Evolutionary conservation across 371 early-diverging fungal species (phyloP).

Genomic region (Apophysomyces variabilis): DNA sequence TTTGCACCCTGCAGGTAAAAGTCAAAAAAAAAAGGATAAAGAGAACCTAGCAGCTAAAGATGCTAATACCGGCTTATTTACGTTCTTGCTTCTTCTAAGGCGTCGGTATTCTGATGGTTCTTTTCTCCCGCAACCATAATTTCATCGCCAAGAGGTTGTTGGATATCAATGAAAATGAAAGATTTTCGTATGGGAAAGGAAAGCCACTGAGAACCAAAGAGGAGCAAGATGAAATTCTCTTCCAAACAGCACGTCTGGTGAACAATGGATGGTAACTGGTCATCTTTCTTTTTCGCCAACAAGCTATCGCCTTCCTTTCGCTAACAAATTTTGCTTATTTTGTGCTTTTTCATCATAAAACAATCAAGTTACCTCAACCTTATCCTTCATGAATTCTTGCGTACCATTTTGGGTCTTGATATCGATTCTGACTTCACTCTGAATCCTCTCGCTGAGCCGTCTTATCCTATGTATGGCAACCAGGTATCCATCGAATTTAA

Average conservation of each 20-base stretch:
- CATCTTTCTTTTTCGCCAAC: too few species aligned
- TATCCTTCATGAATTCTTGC: conserved; percentile 53
- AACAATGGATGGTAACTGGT: conserved; percentile 46
- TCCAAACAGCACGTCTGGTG: conserved; percentile 58
- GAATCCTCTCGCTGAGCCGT: conserved; percentile 32
- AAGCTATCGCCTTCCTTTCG: too few species aligned
- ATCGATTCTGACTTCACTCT: conserved; percentile 39
- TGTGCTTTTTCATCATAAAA: too few species aligned
- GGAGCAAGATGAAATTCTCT: conserved; percentile 55
- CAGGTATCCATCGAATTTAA: conserved; percentile 58
- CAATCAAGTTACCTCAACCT: conserved; percentile 39
- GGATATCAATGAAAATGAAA: conserved; percentile 46
- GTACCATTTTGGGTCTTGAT: conserved; percentile 48
- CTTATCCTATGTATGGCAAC: conserved; percentile 47
- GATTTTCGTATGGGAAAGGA: conserved; percentile 42
- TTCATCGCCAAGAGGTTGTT: conserved; percentile 52
- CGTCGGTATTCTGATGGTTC: conserved; percentile 44
- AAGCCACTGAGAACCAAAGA: conserved; percentile 23
- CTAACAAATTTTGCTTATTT: too few species aligned
- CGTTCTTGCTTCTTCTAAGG: conserved; percentile 18
- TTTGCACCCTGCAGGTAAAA: conserved; percentile 50
- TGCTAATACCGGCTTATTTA: not conserved
- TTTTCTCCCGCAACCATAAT: conserved; percentile 62
- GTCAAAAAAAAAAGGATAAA: not conserved
- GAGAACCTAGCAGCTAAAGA: too few species aligned